Conservation (phyloP, 1,284 basidiomycete genomes). For the Pholiota adiposa region DNA sequence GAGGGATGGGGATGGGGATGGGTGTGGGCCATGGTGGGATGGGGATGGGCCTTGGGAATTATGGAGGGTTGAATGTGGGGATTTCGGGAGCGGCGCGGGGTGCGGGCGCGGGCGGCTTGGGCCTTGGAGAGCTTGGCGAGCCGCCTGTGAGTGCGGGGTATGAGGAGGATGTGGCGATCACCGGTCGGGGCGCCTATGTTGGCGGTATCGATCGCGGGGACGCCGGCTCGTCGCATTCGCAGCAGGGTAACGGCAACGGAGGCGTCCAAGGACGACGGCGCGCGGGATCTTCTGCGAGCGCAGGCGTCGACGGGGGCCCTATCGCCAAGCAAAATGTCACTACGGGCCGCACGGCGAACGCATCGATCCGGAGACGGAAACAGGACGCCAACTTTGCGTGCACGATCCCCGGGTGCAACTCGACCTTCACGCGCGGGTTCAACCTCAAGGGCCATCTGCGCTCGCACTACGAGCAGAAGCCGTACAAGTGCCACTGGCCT, state of each 20-base stretch:
- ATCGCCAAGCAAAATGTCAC: constrained; percentile 67
- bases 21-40: constrained; percentile 8
- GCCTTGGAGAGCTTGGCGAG: constrained; percentile 23
- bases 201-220: constrained; percentile 13
- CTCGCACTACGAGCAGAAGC: constrained; percentile 84
- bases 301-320: constrained; percentile 21
- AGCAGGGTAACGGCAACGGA: not conserved
- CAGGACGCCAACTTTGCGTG: constrained; percentile 77
- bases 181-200: constrained; percentile 22
- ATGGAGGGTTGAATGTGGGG: constrained; percentile 6
- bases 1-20: constrained; percentile 9
- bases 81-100: constrained; percentile 13
- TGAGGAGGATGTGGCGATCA: constrained; percentile 30
- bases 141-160: constrained; percentile 31
- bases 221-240: constrained; percentile 19
- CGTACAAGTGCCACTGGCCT: constrained; percentile 85
- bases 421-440: constrained; percentile 83
- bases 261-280: constrained; percentile 17
- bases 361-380: constrained; percentile 71
- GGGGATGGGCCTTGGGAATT: constrained; percentile 9
- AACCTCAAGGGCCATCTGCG: constrained; percentile 85
- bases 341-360: constrained; percentile 74
- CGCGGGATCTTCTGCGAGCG: constrained; percentile 13
- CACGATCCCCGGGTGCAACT: constrained; percentile 78
- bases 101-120: constrained; percentile 10